Base-by-base conservation (phyloP, 2,329 filamentous ascomycete genomes). In the Fusarium secorum region DNA sequence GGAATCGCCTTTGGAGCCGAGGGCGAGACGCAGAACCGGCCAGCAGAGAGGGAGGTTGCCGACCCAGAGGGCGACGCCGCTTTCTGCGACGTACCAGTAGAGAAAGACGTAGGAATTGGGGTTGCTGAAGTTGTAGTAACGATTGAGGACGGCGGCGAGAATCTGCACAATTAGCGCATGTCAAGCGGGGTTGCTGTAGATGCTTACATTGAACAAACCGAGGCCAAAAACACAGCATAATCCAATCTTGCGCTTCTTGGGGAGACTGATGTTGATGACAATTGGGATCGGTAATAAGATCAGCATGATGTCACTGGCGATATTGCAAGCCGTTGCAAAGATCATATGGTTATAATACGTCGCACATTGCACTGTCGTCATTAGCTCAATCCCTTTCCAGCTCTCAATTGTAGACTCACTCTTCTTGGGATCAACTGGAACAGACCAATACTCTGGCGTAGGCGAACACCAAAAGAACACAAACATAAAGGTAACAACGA, bases 31-130 rank as follows among this genome's bases (percentile, higher is more conserved):
- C 33, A 89, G 81, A 24, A 90, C 80, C 1, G 86, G 85, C 84
- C 87, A 90, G 68, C 84, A 86, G 52, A 89, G 85, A 0, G 88
- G 88, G 10, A 90, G 81, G 65, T 90, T 90, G 32, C 87, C 84
- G 20, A 90, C 88, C 52, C 89, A 83, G 42, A 90, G 82, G 10
- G 88, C 87, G 0, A 88, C 88, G 46, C 85, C 87, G 17, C 85
- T 84, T 74, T 90, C 88, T 32, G 87, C 84, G 13, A 88, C 84
- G 69, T 89, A 89, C 88, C 88, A 90, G 70, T 85, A 85, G 0
- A 88, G 84, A 81, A 88, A 90, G 39, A 85, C 78, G 18, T 81
- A 80, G 5, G 85, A 86, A 75, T 88, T 89, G 1, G 86, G 86
- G 24, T 87, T 78, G 20, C 79, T 84, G 65, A 90, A 89, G 46